Conservation (phyloP, 805 yeast genomes). For the Candida maris region DNA sequence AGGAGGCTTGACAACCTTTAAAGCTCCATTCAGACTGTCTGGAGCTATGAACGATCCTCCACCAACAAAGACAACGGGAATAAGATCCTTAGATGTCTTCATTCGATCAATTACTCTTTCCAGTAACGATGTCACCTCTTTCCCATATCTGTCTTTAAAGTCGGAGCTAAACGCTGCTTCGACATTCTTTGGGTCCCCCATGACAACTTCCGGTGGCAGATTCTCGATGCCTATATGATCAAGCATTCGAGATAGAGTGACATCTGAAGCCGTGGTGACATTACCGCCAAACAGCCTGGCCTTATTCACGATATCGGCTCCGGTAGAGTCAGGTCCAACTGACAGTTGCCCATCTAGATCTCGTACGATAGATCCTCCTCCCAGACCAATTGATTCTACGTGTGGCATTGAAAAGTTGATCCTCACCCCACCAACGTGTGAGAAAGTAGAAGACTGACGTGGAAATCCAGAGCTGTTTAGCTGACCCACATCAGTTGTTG, state of each 20-base stretch:
- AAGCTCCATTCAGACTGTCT: slow-evolving; percentile 34
- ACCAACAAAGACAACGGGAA: slow-evolving; percentile 43
- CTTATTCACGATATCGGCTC: slow-evolving; percentile 33
- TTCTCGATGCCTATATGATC: slow-evolving; percentile 18
- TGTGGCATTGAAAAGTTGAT: slow-evolving; percentile 50
- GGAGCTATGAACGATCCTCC: slow-evolving; percentile 48
- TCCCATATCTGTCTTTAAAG: no score
- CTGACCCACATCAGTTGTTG: slow-evolving; percentile 46
- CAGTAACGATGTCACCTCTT: no score
- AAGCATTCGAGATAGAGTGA: no score
- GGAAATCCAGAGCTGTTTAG: slow-evolving; percentile 44
- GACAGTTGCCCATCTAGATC: slow-evolving; percentile 18
- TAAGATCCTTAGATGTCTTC: slow-evolving; percentile 11
- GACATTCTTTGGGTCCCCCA: no score
- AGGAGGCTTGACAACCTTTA: slow-evolving; percentile 38
- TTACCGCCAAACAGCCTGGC: slow-evolving; percentile 41
- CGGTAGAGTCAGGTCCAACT: slow-evolving; percentile 48
- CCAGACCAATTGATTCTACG: slow-evolving; percentile 44
- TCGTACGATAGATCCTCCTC: slow-evolving; percentile 45
- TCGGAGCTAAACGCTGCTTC: no score
- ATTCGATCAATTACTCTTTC: no score
- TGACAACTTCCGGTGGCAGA: no score
- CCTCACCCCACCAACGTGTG: slow-evolving; percentile 42
- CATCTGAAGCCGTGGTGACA: slow-evolving; percentile 39
- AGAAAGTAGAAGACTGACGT: slow-evolving; percentile 39